phyloP scores from a whole-genome alignment of 495 filamentous ascomycete genomes.

The Penicilliopsis zonata region DNA sequence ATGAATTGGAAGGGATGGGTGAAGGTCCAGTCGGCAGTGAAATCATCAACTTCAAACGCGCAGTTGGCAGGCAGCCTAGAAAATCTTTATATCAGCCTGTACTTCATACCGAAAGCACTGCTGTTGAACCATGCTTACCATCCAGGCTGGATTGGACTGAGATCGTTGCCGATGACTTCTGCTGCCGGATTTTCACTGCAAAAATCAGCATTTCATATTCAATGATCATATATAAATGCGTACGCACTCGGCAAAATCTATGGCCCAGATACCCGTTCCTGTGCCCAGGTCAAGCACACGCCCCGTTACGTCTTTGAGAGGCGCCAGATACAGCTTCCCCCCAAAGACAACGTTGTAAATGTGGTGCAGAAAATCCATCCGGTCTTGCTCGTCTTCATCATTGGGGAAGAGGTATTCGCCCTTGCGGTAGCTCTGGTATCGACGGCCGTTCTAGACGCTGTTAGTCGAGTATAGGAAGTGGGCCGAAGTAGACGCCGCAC shows the following conservation, averaged over 20 bases:
- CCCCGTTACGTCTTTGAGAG: conserved; percentile 28
- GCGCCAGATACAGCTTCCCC: conserved; percentile 39
- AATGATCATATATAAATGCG: neutral
- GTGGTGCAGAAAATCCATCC: conserved; percentile 53
- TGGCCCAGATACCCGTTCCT: conserved; percentile 55
- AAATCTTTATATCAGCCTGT: conserved; percentile 10
- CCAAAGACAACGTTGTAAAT: conserved; percentile 38
- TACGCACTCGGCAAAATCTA: conserved; percentile 44
- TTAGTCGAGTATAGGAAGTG: too few species aligned
- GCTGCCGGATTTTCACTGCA: conserved; percentile 31
- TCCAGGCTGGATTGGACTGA: conserved; percentile 47
- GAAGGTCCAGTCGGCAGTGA: conserved; percentile 45
- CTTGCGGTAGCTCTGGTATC: conserved; percentile 20
- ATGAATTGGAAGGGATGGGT: conserved; percentile 46
- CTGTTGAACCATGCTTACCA: conserved; percentile 28
- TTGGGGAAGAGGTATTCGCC: conserved; percentile 25
- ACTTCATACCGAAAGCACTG: conserved; percentile 1
- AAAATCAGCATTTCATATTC: neutral
- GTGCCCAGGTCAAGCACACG: conserved; percentile 49
- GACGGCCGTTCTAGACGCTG: conserved; percentile 27
- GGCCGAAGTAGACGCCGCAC: too few species aligned
- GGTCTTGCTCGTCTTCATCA: conserved; percentile 51
- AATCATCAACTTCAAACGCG: conserved; percentile 51
- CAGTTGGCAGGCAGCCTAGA: conserved; percentile 48
- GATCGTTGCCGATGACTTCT: conserved; percentile 43